phyloP scores from a whole-genome alignment of 1,139 yeast species.

The Candida sp. region DNA sequence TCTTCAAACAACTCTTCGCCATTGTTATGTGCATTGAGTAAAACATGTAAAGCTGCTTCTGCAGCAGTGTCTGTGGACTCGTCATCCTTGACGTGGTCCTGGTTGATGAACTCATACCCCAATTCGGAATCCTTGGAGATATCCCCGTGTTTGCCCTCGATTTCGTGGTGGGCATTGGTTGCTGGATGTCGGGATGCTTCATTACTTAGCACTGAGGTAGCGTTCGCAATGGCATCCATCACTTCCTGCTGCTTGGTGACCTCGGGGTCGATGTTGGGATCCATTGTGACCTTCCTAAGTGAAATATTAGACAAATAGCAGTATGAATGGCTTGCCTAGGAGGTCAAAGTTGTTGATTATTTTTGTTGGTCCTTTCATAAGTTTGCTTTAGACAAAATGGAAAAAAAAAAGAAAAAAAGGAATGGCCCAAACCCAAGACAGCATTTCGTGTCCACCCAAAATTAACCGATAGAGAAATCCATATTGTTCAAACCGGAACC shows the following conservation, averaged over 20 bases:
- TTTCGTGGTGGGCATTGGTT: not conserved
- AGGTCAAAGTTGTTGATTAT: not conserved
- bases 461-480: not conserved
- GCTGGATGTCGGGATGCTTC: not conserved
- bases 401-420: not conserved
- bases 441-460: not conserved
- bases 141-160: not conserved
- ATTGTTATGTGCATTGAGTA: conserved; percentile 3
- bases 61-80: conserved; percentile 7
- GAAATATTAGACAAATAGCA: not conserved
- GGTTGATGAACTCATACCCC: conserved; percentile 1
- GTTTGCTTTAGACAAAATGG: not conserved
- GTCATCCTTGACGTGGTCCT: not conserved
- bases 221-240: conserved; percentile 4
- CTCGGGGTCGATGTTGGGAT: conserved; percentile 18
- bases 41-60: conserved; percentile 12
- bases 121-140: not conserved
- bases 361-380: not conserved
- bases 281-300: conserved; percentile 12
- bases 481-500: too few relatives aligned
- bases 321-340: not conserved
- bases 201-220: not conserved
- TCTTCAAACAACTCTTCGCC: conserved; percentile 1
- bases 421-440: not conserved
- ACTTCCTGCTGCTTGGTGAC: conserved; percentile 8